These are phyloP conservation scores for Paraglomus brasilianum DNA, from an alignment of 192 early-diverging fungal species.

Conservation along the genomic window DNA sequence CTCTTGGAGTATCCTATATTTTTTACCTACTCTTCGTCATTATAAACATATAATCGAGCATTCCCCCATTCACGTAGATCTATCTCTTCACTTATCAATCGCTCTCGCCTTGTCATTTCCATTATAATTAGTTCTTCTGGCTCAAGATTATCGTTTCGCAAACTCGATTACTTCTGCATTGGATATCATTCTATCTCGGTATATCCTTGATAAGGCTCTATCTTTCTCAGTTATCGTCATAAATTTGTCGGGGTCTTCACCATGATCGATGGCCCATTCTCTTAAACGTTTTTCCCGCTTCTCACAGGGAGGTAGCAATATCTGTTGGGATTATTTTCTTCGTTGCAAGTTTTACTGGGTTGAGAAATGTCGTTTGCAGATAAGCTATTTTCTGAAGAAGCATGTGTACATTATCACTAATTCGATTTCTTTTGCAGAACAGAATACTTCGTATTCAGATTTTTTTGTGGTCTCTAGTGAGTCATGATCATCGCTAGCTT, in stretches of 20 bases:
- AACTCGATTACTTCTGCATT: too few relatives aligned
- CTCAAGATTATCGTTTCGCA: too few relatives aligned
- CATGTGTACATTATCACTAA: too few relatives aligned
- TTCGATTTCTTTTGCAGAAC: too few relatives aligned
- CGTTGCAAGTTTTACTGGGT: too few relatives aligned
- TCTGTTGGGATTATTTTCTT: too few relatives aligned
- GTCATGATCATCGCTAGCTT: too few relatives aligned
- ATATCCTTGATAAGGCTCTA: not conserved
- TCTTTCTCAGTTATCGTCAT: slow-evolving; percentile 3
- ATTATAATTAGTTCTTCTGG: not conserved
- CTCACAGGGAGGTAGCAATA: too few relatives aligned
- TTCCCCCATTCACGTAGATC: not conserved
- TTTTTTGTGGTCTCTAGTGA: too few relatives aligned
- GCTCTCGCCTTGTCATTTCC: slow-evolving; percentile 6
- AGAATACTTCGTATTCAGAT: too few relatives aligned
- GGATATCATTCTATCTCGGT: not conserved
- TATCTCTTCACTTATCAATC: slow-evolving; percentile 7
- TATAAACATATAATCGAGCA: slow-evolving; percentile 6
- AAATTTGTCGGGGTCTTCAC: slow-evolving; percentile 3
- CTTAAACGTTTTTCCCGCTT: not conserved
- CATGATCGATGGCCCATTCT: slow-evolving; percentile 4
- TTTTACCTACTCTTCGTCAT: slow-evolving; percentile 2
- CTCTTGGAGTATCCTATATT: slow-evolving; percentile 9
- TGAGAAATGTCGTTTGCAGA: too few relatives aligned
- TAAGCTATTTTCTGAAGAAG: too few relatives aligned